phyloP scores from a whole-genome alignment of 2,329 filamentous ascomycete species.

The Verticillium dahliae region DNA sequence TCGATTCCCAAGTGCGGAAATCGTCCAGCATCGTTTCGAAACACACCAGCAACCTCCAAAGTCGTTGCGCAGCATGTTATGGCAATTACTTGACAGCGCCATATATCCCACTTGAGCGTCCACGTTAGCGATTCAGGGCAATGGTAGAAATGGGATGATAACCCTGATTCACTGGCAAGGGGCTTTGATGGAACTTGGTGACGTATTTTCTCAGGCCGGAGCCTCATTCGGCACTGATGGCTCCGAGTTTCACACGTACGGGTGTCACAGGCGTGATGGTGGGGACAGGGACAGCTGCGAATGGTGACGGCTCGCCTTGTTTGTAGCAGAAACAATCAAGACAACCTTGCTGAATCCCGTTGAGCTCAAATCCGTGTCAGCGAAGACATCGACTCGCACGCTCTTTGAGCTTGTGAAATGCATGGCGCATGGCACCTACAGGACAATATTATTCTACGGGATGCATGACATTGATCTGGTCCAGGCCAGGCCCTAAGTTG shows the following conservation, averaged over 20 bases:
- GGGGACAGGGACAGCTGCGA: background rate
- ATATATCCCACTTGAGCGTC: background rate
- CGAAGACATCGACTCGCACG: too few species aligned
- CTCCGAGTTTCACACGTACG: background rate
- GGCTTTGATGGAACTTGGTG: background rate
- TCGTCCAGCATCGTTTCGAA: background rate
- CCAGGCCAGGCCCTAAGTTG: too few species aligned
- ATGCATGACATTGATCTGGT: too few species aligned
- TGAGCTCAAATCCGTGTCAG: too few species aligned
- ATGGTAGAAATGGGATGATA: background rate
- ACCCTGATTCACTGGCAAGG: background rate
- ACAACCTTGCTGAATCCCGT: background rate
- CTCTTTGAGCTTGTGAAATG: too few species aligned
- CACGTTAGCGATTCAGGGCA: background rate
- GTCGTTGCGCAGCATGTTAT: background rate
- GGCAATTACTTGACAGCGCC: background rate
- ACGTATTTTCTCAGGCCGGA: background rate
- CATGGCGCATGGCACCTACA: too few species aligned
- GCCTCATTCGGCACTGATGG: background rate
- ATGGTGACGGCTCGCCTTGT: background rate
- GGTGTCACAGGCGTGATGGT: background rate
- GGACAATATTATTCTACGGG: too few species aligned
- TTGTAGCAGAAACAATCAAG: background rate
- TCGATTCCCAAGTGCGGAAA: background rate
- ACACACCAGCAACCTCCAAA: background rate